phyloP scores from a whole-genome alignment of 495 filamentous ascomycete genomes.

The Daldinia loculata region DNA sequence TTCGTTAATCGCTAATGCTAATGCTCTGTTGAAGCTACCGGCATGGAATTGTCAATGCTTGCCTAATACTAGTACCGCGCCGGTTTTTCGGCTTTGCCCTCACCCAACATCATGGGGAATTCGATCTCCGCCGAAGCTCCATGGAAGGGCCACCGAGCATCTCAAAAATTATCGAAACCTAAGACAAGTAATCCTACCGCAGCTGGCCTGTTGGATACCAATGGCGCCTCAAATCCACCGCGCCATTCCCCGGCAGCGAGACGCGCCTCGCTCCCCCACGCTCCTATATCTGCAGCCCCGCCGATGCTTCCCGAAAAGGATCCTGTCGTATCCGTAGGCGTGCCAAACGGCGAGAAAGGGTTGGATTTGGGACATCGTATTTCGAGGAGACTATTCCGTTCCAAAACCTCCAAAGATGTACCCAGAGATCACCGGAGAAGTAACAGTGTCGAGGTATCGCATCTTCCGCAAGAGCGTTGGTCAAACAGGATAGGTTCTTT shows the following conservation, averaged over 20 bases:
- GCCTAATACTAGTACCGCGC: conserved; percentile 50
- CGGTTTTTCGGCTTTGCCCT: conserved; percentile 37
- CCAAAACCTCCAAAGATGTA: conserved; percentile 32
- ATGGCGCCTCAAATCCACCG: conserved; percentile 45
- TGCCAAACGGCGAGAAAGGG: conserved; percentile 13
- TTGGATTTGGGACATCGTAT: conserved; percentile 14
- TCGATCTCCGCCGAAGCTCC: conserved; percentile 54
- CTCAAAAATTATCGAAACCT: conserved; percentile 60
- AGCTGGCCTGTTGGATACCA: conserved; percentile 56
- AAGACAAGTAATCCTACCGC: conserved; percentile 54
- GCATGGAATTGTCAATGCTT: conserved; percentile 55
- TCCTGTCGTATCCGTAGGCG: background rate
- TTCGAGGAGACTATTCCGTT: conserved; percentile 34
- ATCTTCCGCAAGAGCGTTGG: conserved; percentile 23
- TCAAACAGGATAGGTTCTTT: conserved; percentile 21
- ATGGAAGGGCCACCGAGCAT: conserved; percentile 45
- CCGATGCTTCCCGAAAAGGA: conserved; percentile 24
- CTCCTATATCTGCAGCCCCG: conserved; percentile 33
- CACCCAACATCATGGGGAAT: conserved; percentile 55
- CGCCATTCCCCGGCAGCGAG: conserved; percentile 32
- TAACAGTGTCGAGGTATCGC: conserved; percentile 21
- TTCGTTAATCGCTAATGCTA: conserved; percentile 34
- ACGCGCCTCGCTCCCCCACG: conserved; percentile 44
- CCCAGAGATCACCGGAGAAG: conserved; percentile 19
- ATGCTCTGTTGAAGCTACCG: conserved; percentile 35